These are phyloP conservation scores for Acacia acuminata DNA, from an alignment of 306 rosid genomes.

Conservation along the genomic window DNA sequence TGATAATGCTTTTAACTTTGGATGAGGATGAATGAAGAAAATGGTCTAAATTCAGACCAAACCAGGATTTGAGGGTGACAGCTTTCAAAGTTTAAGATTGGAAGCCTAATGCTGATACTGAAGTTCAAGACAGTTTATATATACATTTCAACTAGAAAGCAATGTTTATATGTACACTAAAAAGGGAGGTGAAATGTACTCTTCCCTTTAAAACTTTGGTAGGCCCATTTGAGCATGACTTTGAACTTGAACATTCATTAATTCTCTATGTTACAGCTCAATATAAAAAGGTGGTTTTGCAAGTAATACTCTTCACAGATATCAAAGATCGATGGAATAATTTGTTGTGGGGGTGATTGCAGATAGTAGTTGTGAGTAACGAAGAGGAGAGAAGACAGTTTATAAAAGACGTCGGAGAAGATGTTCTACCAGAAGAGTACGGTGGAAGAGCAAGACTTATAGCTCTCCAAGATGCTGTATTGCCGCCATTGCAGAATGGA, in stretches of 20 bases:
- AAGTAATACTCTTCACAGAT: neutral
- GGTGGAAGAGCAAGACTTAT: constrained; percentile 78
- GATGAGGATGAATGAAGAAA: no score
- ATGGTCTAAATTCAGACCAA: no score
- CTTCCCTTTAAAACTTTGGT: neutral
- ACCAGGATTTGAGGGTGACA: no score
- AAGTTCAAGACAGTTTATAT: no score
- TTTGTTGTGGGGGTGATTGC: constrained; percentile 43
- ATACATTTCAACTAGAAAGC: no score
- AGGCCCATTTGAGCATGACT: neutral
- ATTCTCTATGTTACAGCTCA: neutral
- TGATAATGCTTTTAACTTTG: no score
- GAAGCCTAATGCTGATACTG: no score
- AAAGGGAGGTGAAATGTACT: neutral
- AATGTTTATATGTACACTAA: no score
- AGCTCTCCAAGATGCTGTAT: constrained; percentile 62
- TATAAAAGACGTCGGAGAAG: constrained; percentile 74
- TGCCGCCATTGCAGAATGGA: constrained; percentile 47
- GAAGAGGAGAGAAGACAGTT: constrained; percentile 64
- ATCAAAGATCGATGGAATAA: neutral
- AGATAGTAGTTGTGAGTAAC: constrained; percentile 73
- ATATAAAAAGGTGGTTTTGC: neutral
- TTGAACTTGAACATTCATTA: neutral
- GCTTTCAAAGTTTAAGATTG: no score
- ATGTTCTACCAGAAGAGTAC: constrained; percentile 71